Percentiles rank a stretch among this genome's conserved stretches.
These are phyloP conservation scores for Tirmania nivea DNA, from an alignment of 495 filamentous ascomycete species.

Conservation along the genomic window DNA sequence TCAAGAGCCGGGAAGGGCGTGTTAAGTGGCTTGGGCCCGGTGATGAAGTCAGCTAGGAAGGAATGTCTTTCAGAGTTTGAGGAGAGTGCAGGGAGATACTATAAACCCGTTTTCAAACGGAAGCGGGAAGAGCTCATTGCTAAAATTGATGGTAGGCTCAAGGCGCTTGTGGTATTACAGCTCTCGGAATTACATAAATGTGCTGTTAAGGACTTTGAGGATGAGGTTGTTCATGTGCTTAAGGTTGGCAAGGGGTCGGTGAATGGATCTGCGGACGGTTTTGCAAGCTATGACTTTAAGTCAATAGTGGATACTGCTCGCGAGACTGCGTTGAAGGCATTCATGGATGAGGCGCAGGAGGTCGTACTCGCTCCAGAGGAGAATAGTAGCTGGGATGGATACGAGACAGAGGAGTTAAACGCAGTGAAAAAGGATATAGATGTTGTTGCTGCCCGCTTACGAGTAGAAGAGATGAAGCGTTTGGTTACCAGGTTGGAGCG, in stretches of 20 bases:
- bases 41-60: conserved; percentile 48
- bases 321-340: conserved; percentile 46
- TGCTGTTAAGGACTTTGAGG: conserved; percentile 68
- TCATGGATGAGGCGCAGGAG: conserved; percentile 52
- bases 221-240: conserved; percentile 40
- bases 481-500: conserved; percentile 75
- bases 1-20: conserved; percentile 49
- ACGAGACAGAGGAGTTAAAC: conserved; percentile 35
- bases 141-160: conserved; percentile 70
- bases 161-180: conserved; percentile 69
- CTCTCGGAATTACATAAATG: conserved; percentile 70
- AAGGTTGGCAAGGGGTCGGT: conserved; percentile 35
- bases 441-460: conserved; percentile 56
- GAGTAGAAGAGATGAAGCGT: conserved; percentile 87
- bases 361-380: conserved; percentile 45
- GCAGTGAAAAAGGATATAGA: conserved; percentile 61
- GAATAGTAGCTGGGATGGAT: conserved; percentile 20
- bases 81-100: conserved; percentile 73
- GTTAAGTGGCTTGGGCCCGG: conserved; percentile 51
- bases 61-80: conserved; percentile 69
- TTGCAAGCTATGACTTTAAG: conserved; percentile 74
- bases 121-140: conserved; percentile 68
- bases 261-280: conserved; percentile 78
- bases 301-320: conserved; percentile 78
- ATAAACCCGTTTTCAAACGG: conserved; percentile 75